These are phyloP conservation scores for Podospora pseudopauciseta DNA, from an alignment of 495 filamentous ascomycete genomes.

Conservation along the genomic window DNA sequence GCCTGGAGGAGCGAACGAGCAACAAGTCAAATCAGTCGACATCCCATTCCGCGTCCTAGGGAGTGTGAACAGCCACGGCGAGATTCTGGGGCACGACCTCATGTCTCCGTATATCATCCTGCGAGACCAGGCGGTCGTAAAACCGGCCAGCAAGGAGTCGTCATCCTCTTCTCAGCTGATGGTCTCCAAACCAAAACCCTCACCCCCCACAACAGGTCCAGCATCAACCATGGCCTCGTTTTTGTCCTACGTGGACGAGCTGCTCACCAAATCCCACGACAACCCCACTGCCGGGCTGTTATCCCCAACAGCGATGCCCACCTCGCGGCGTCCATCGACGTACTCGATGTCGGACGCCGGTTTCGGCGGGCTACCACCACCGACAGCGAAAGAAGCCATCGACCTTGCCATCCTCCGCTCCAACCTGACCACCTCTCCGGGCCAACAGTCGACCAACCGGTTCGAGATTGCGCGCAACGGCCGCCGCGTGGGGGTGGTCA, in stretches of 20 bases:
- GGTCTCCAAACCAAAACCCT: conserved; percentile 13
- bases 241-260: conserved; percentile 70
- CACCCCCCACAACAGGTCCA: conserved; percentile 15
- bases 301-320: conserved; percentile 58
- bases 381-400: conserved; percentile 77
- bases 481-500: conserved; percentile 77
- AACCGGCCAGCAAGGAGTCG: conserved; percentile 39
- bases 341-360: conserved; percentile 33
- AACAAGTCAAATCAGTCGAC: conserved; percentile 86
- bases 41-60: conserved; percentile 93
- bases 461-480: conserved; percentile 94
- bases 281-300: conserved; percentile 56
- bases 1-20: conserved; percentile 68
- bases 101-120: conserved; percentile 92
- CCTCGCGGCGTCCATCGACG: conserved; percentile 53
- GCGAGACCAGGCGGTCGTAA: conserved; percentile 72
- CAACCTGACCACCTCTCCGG: conserved; percentile 55
- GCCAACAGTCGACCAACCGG: conserved; percentile 68
- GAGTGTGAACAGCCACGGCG: conserved; percentile 68
- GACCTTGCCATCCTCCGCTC: conserved; percentile 82
- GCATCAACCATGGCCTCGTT: conserved; percentile 57
- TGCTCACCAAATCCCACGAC: conserved; percentile 61
- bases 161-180: not conserved
- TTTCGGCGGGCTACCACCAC: conserved; percentile 26
- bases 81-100: conserved; percentile 72